phyloP scores from a whole-genome alignment of 2,329 filamentous ascomycete genomes.

The Epichloe bromicola region DNA sequence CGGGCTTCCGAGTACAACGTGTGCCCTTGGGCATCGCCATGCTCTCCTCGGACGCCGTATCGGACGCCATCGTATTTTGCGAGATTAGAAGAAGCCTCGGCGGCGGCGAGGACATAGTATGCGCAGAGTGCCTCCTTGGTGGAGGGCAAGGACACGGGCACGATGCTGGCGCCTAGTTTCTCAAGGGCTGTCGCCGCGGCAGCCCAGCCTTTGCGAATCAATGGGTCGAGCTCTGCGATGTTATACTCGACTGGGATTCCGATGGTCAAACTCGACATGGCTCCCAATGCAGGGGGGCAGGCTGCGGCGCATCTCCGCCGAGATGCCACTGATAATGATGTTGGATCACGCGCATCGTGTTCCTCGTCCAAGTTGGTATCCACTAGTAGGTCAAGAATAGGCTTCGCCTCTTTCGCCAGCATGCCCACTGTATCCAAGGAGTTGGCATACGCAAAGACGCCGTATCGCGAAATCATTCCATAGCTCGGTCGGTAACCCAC shows the following conservation, averaged over 20 bases:
- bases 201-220: constrained; percentile 59
- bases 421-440: constrained; percentile 84
- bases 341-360: constrained; percentile 62
- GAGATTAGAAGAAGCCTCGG: constrained; percentile 90
- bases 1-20: constrained; percentile 67
- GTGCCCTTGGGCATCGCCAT: constrained; percentile 42
- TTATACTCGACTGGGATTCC: constrained; percentile 71
- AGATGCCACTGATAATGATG: constrained; percentile 46
- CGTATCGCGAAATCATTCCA: constrained; percentile 71
- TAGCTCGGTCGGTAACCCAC: constrained; percentile 89
- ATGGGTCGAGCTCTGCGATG: constrained; percentile 60
- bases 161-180: constrained; percentile 53
- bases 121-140: constrained; percentile 79
- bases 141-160: constrained; percentile 66
- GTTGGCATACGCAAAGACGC: constrained; percentile 84
- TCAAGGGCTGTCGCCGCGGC: constrained; percentile 46
- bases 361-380: constrained; percentile 34
- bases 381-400: constrained; percentile 37
- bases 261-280: constrained; percentile 29
- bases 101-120: constrained; percentile 91
- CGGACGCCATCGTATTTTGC: constrained; percentile 96
- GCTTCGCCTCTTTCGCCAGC: constrained; percentile 41
- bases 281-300: constrained; percentile 11
- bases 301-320: constrained; percentile 34
- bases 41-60: constrained; percentile 53